Evolutionary conservation across 805 yeast species (phyloP), one percentile per base, ranked within the genome.

Genomic region (Yamadazyma kitorensis): DNA sequence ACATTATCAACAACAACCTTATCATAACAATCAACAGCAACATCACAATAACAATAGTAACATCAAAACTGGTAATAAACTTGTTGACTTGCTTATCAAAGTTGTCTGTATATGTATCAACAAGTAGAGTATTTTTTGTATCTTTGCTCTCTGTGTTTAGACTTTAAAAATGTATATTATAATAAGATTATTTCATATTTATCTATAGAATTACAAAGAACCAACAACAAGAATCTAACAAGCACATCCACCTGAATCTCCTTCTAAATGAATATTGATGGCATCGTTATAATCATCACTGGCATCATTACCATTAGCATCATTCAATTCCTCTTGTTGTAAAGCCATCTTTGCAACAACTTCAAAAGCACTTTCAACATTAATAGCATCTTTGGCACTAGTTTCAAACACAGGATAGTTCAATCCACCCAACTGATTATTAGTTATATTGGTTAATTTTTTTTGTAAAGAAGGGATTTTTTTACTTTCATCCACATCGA

Each of bases 301-400:
- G 29, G 56, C 66, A 41, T 65, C 71, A 37, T 61, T 57, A n/a
- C 64, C 59, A 48, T 80, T 82, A 52, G 83, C 88, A 39, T 87
- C 96, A 51, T 86, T 86, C 35, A 85, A 82, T 52, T 86, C 95
- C 57, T 88, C 96, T 62, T 91, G 98, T 58, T 88, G 96, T 51
- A 91, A 69, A 0, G 98, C 98, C 66, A 86, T 87, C 52, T 96
- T 77, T 20, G 96, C 96, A 50, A 91, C 86, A 27, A 89, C 95
- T 58, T 93, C 97, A 54, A 91, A 91, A 3, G 98, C 98, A 51
- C 84, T 80, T 54, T 89, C 96, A 22, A 91, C 96, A 49, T 94
- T 94, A 31, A 89, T 86, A 11, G 93, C 88, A 58, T 88, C 96
- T 66, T 91, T 93, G 13, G 98, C 98, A 70, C 93, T 81, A n/a